Evolutionary conservation across 176 grass and related monocot species (phyloP).

Genomic region (Aegilops tauschii): DNA sequence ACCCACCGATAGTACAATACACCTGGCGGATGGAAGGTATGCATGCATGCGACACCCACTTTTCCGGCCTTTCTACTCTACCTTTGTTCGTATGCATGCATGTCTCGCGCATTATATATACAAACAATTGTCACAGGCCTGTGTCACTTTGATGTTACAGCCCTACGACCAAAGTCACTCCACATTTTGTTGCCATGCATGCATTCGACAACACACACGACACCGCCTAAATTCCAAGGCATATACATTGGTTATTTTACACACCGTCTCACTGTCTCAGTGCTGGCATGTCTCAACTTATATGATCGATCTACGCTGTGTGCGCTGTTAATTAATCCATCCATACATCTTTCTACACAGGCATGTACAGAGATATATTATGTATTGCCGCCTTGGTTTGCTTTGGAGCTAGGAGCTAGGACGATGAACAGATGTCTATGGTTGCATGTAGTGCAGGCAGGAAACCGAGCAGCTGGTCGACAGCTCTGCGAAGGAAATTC

Average conservation of each 20-base stretch:
- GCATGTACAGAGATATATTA: background rate
- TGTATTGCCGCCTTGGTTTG: background rate
- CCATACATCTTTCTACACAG: background rate
- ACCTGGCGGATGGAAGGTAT: background rate
- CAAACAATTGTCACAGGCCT: background rate
- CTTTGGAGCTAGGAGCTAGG: background rate
- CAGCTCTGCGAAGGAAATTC: slow-evolving; percentile 1
- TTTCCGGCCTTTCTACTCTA: background rate
- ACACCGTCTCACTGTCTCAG: background rate
- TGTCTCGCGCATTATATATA: background rate
- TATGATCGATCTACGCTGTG: background rate
- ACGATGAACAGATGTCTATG: too few species aligned
- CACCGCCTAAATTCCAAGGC: background rate
- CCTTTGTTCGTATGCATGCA: background rate
- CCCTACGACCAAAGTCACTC: background rate
- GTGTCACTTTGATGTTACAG: background rate
- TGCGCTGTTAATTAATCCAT: background rate
- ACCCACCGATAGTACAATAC: background rate
- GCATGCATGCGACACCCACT: background rate
- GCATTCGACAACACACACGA: background rate
- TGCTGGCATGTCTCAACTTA: background rate
- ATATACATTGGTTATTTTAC: background rate
- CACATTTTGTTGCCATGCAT: background rate
- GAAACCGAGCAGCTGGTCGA: background rate
- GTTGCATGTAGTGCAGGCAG: background rate